Percentiles rank a stretch among this genome's conserved stretches.
Evolutionary conservation across 148 eudicot species (phyloP).

Genomic region (Rhododendron molle): DNA sequence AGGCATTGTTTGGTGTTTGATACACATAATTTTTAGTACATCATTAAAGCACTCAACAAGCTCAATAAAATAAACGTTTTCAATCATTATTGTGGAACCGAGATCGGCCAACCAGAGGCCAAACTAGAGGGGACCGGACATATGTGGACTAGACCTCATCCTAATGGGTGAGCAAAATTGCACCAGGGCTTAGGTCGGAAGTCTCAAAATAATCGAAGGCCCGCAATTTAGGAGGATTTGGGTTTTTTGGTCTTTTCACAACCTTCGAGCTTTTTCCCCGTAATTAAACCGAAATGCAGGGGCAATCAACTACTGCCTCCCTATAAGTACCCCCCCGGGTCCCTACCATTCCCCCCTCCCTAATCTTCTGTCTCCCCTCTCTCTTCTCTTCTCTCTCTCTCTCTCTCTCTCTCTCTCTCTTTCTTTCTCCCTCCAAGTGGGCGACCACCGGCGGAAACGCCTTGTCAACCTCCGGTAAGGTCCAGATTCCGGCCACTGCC

Average conservation of each 20-base stretch:
- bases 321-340: not conserved
- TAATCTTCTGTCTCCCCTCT: not conserved
- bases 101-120: not conserved
- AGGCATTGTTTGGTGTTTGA: not conserved
- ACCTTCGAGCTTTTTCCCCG: not conserved
- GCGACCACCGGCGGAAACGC: not conserved
- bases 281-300: slow-evolving; percentile 6
- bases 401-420: too few relatives aligned
- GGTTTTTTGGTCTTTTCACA: not conserved
- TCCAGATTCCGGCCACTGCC: not conserved
- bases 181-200: not conserved
- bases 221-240: not conserved
- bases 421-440: not conserved
- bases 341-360: not conserved
- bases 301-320: not conserved
- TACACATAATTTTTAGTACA: too few relatives aligned
- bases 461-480: slow-evolving; percentile 3
- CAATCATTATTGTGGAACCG: not conserved
- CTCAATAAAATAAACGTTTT: too few relatives aligned
- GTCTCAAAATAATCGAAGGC: not conserved
- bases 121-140: not conserved
- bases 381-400: not conserved
- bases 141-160: not conserved
- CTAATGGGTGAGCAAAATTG: not conserved
- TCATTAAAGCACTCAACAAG: too few relatives aligned